Base-by-base conservation (phyloP, 805 yeast genomes). In the Diddensiella caesifluorescens region DNA sequence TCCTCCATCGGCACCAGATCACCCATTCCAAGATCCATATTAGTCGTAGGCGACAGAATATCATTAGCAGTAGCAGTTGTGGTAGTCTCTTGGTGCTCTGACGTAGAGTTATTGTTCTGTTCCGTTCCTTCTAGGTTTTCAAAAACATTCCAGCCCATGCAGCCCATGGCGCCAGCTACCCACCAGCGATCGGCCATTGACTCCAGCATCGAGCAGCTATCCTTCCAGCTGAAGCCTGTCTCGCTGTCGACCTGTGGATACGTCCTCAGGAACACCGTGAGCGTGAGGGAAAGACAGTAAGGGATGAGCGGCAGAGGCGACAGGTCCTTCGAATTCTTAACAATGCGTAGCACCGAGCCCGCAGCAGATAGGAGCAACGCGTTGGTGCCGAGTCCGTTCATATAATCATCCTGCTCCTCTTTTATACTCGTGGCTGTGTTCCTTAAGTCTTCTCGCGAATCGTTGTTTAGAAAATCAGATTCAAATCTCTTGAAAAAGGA, bases 131-230 rank as follows among this genome's bases (percentile, higher is more conserved):
- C 47, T 28, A 54, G 32, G 22, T 39, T 41, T 15, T 50, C 38
- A 35, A 59, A 60, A 16, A 60, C 60, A 20, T 49, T 50, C 39
- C 59, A 40, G 19, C 63, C 64, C 62, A 60, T 56, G 26, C 52
- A 46, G 4, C 60, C 61, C 64, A 60, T 60, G 4, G 62, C 63
- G 15, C 59, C 62, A n/a, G 63, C 62, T 3, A 60, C 61, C 64
- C 64, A 60, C 64, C 64, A 60, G 9, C 52, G 45, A 22, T 51
- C 53, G 1, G 61, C 49, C 47, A 60, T 45, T 5, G 36, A 43
- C 27, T 58, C 59, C 22, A 60, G 47, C 21, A 54, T 46, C 1
- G 42, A 44, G 38, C 62, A 56, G 30, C 54, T 48, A 26, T 56
- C 57, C 22, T 49, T 47, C 63, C 63, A 60, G 27, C 49, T 49